phyloP scores from a whole-genome alignment of 2,329 filamentous ascomycete species.

The Dichotomopilus funicola region DNA sequence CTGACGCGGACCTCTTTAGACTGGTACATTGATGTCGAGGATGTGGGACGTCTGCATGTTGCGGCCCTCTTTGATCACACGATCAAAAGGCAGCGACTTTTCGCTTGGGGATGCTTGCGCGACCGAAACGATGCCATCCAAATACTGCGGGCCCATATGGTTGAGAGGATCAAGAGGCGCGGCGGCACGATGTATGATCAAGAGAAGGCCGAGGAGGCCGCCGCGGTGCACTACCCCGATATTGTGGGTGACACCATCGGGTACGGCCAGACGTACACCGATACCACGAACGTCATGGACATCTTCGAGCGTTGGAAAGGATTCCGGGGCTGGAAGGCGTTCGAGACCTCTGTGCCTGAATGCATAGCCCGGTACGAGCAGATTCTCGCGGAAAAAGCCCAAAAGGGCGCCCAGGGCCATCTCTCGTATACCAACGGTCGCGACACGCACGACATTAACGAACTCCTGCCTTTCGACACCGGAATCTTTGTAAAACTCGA shows the following conservation, averaged over 20 bases:
- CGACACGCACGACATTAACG: too few relatives aligned
- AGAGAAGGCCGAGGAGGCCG: neutral
- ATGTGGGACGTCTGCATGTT: slow-evolving; percentile 27
- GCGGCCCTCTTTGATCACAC: slow-evolving; percentile 25
- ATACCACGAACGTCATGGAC: neutral
- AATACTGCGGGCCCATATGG: slow-evolving; percentile 7
- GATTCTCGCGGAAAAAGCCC: too few relatives aligned
- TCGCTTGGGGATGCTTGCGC: slow-evolving; percentile 22
- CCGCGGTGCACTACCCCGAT: neutral
- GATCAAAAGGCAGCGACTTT: slow-evolving; percentile 24
- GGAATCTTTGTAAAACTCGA: too few relatives aligned
- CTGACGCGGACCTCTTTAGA: neutral
- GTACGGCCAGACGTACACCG: neutral
- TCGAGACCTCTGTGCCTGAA: too few relatives aligned
- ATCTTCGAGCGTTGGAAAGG: neutral
- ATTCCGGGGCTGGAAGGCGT: too few relatives aligned
- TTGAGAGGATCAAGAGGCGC: neutral
- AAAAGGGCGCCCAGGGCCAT: too few relatives aligned
- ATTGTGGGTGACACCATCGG: neutral
- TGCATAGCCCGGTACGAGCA: too few relatives aligned
- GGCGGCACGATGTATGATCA: neutral
- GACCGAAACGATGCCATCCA: slow-evolving; percentile 25
- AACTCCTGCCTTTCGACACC: too few relatives aligned
- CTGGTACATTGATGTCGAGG: slow-evolving; percentile 24
- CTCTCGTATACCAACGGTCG: too few relatives aligned